These are phyloP conservation scores for Boletus mariae DNA, from an alignment of 1,284 basidiomycete species.

Conservation along the genomic window DNA sequence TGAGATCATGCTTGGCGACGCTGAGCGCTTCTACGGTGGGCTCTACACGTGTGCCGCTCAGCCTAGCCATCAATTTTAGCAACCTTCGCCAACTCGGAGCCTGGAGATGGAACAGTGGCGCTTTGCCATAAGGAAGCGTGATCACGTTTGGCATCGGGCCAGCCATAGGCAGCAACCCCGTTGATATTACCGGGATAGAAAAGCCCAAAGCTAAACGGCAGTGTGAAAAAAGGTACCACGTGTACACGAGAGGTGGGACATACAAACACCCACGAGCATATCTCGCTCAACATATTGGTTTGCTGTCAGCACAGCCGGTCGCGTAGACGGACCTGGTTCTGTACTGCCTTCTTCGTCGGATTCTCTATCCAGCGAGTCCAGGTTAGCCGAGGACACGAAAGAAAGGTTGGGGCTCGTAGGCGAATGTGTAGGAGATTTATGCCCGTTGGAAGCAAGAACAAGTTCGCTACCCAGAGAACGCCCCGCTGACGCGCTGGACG, in stretches of 20 bases:
- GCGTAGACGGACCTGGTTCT: conserved; percentile 21
- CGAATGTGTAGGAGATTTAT: conserved; percentile 19
- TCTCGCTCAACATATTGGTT: conserved; percentile 62
- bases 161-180: conserved; percentile 43
- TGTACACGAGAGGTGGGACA: conserved; percentile 34
- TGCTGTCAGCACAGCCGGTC: conserved; percentile 33
- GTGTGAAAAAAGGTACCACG: conserved; percentile 8
- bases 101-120: conserved; percentile 65
- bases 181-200: conserved; percentile 51
- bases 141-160: conserved; percentile 66
- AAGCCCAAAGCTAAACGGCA: conserved; percentile 59
- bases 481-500: conserved; percentile 19
- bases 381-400: conserved; percentile 12
- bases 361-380: conserved; percentile 18
- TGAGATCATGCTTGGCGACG: conserved; percentile 51
- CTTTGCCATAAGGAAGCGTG: conserved; percentile 62
- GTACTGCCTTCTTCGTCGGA: conserved; percentile 4
- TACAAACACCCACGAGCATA: conserved; percentile 61
- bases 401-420: conserved; percentile 29
- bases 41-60: conserved; percentile 66
- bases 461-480: conserved; percentile 23
- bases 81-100: conserved; percentile 69
- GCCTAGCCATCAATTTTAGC: conserved; percentile 65
- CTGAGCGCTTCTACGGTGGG: conserved; percentile 65
- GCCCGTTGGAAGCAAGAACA: conserved; percentile 6